Base-by-base conservation (phyloP, 371 early-diverging fungal species). In the Dinochytrium kinnereticum region DNA sequence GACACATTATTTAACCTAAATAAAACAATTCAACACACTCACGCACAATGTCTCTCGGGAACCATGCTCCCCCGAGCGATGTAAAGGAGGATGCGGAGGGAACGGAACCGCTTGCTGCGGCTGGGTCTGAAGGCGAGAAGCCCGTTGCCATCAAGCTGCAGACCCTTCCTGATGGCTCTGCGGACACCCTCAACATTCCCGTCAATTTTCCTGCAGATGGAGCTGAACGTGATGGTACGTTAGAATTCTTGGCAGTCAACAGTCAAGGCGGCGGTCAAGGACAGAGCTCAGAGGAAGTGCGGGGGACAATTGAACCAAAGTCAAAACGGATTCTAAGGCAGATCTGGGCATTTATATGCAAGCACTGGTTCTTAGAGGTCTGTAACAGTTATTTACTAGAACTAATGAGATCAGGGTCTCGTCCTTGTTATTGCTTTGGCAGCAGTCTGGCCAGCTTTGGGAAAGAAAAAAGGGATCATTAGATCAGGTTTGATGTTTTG, bases 381-480 rank as follows among this genome's bases (percentile, higher is more conserved):
- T 7, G 34, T 64, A 57, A 61, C 51, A 28, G 36, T 31, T 36
- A 51, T 69, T 13, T 40, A 7, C 1, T 33, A 51, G 30, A 30
- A 26, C 31, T 15, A n/a, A 55, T 38, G 33, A 15, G 28, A 0
- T 0, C n/a, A 78, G 78, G 93, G 93, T 0, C 81, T 93, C 0
- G 84, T 81, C 26, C 39, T 88, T 7, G 90, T 82, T 10, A 91
- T 92, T 74, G 86, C 85, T 3, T 78, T 92, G 24, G 91, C 91
- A 0, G 88, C 89, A 76, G 86, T 85, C 2, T 89, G 85, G 68
- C 93, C 92, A 17, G 76, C 73, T 2, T 84, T 91, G 51, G 93
- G 91, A 33, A 89, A 88, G 70, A 80, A 86, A 1, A 68, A 85
- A 26, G 92, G 92, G 1, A 78, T 76, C 5, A 84, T 92, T 53